phyloP scores from a whole-genome alignment of 2,329 filamentous ascomycete species.

The Thermothelomyces thermophilus region DNA sequence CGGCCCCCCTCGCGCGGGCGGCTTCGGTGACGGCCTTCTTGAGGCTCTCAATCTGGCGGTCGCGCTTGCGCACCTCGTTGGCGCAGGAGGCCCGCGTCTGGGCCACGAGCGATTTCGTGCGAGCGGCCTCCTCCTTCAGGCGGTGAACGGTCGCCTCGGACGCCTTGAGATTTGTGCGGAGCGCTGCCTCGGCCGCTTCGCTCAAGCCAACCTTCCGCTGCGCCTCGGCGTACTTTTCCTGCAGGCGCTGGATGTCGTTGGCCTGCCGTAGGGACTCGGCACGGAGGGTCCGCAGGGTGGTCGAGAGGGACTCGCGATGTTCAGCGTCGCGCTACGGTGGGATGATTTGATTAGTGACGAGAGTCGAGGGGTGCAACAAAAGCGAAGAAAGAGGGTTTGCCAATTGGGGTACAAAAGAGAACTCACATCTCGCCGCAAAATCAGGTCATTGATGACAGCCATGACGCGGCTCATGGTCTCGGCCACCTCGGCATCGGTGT shows the following conservation, averaged over 20 bases:
- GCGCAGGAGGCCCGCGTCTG: conserved; percentile 83
- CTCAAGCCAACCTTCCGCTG: conserved; percentile 50
- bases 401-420: not conserved
- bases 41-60: conserved; percentile 79
- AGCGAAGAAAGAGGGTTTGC: not conserved
- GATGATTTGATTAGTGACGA: not conserved
- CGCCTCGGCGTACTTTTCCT: conserved; percentile 47
- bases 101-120: conserved; percentile 70
- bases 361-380: not conserved
- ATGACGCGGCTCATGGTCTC: conserved; percentile 81
- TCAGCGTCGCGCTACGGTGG: conserved; percentile 71
- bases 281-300: conserved; percentile 68
- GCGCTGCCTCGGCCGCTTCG: conserved; percentile 64
- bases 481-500: conserved; percentile 44
- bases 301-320: conserved; percentile 75
- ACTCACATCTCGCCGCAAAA: conserved; percentile 78
- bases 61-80: conserved; percentile 84
- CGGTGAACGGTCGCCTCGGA: conserved; percentile 67
- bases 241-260: conserved; percentile 56
- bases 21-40: conserved; percentile 79
- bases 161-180: conserved; percentile 62
- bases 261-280: conserved; percentile 68
- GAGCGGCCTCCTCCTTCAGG: conserved; percentile 77
- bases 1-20: conserved; percentile 53
- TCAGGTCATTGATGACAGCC: conserved; percentile 87